Evolutionary conservation across 352 stramenopile species (phyloP), one percentile per base, ranked within the genome.

Genomic region (Phytophthora pistaciae): DNA sequence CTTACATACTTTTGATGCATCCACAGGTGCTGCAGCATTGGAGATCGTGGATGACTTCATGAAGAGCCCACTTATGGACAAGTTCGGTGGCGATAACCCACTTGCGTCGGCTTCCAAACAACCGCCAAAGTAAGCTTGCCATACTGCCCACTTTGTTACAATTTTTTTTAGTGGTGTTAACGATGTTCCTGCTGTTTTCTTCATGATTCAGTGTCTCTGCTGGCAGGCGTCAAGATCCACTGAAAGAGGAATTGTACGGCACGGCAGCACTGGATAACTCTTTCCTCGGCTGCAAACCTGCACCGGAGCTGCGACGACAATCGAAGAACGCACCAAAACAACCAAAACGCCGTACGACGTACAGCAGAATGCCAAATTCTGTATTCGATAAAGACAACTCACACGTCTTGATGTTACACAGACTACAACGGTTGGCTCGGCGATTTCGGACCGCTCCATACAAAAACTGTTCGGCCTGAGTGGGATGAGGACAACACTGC

Each of bases 41-140:
- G 87, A 96, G 74, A 96, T 96, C n/a, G 87, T 86, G 3, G 83
- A 94, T 56, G 71, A 85, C n/a, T 93, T 96, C 23, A 87, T 93
- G 25, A 86, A 78, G 31, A 89, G 86, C n/a, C 82, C 86, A 60
- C 66, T 95, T 8, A 85, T 95, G 80, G 82, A 93, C 52, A 85
- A 68, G 42, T 93, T 93, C 52, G 67, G 76, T 36, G 52, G 56
- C 16, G 71, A 75, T 3, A 50, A 56, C 18, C 11, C 36, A 11
- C 0, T 29, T 10, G 10, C 44, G 42, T 25, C 33, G 58, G 27
- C 18, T 49, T 31, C 27, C 3, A 66, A 56, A 33, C 70, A 56
- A 3, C 10, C 56, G 42, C 21, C 14, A 61, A 36, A 0, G 74
- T 77, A 59, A 65, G 64, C 56, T 68, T 13, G n/a, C 13, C 18